phyloP scores from a whole-genome alignment of 352 stramenopile species.

The Phytopythium boreale region DNA sequence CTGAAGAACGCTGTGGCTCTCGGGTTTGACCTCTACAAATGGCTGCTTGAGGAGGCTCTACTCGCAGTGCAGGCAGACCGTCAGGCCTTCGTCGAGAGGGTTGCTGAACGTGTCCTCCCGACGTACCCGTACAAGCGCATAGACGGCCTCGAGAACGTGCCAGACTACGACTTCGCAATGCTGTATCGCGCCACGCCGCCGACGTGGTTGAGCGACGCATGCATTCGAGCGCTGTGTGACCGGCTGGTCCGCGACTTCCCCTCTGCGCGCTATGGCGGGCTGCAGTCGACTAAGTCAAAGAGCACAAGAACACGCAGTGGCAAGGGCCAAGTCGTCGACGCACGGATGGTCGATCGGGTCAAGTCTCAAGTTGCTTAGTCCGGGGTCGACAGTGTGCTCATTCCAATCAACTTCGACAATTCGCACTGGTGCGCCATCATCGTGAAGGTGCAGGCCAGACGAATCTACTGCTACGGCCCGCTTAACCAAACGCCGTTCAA shows the following conservation, averaged over 20 bases:
- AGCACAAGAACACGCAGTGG: no score
- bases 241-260: not conserved
- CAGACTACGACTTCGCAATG: constrained; percentile 3
- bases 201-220: constrained; percentile 1
- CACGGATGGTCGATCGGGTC: not conserved
- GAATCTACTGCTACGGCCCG: constrained; percentile 12
- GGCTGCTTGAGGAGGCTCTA: constrained; percentile 7
- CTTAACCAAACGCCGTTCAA: constrained; percentile 1
- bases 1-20: no score
- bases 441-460: not conserved
- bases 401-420: constrained; percentile 7
- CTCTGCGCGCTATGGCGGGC: not conserved
- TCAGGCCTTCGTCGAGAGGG: not conserved
- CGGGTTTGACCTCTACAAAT: constrained; percentile 3
- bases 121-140: not conserved
- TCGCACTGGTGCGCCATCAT: constrained; percentile 13
- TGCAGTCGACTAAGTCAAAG: not conserved
- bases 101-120: not conserved
- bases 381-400: not conserved
- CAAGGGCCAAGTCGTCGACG: no score
- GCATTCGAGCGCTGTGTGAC: constrained; percentile 2
- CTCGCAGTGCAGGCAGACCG: not conserved
- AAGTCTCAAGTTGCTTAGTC: not conserved
- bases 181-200: constrained; percentile 4
- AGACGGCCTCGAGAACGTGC: not conserved